Conservation (phyloP, 768 basidiomycete genomes). For the Russula earlei region DNA sequence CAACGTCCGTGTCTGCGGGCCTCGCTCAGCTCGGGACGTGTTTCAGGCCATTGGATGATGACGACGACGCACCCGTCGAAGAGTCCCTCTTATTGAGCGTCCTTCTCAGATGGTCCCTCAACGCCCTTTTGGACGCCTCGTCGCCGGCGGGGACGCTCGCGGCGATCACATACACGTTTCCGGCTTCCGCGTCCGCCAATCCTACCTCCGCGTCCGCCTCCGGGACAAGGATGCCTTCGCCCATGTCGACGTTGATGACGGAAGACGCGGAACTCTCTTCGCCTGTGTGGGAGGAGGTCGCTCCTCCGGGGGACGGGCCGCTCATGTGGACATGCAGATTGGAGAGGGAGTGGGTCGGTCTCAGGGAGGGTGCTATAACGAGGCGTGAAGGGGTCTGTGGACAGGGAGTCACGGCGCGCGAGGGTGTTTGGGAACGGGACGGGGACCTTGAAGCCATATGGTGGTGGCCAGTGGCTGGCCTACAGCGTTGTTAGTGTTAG, state of each 20-base stretch:
- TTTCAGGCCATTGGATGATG: background rate
- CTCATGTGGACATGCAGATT: slow-evolving; percentile 43
- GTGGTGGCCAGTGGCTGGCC: too few species aligned
- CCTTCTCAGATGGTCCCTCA: slow-evolving; percentile 63
- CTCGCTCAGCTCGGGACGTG: background rate
- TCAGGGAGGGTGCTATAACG: slow-evolving; percentile 39
- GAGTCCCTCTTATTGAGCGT: slow-evolving; percentile 49
- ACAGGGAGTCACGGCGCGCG: slow-evolving; percentile 31
- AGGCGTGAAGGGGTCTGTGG: slow-evolving; percentile 44
- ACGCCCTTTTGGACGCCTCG: slow-evolving; percentile 51
- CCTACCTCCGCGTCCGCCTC: slow-evolving; percentile 60
- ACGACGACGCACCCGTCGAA: slow-evolving; percentile 36
- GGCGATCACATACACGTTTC: slow-evolving; percentile 36
- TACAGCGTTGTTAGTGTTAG: too few species aligned
- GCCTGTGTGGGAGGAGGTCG: slow-evolving; percentile 4
- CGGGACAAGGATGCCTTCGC: slow-evolving; percentile 60
- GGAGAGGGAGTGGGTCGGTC: slow-evolving; percentile 47
- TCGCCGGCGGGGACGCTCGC: slow-evolving; percentile 34
- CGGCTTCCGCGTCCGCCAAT: slow-evolving; percentile 44
- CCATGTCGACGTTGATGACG: slow-evolving; percentile 53
- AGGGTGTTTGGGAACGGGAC: slow-evolving; percentile 27
- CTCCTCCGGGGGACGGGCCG: background rate
- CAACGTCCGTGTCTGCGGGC: slow-evolving; percentile 5
- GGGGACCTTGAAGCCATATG: background rate
- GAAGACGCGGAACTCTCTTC: slow-evolving; percentile 49